Evolutionary conservation across 2,329 filamentous ascomycete species (phyloP).

Genomic region (Trichophyton schoenleinii): DNA sequence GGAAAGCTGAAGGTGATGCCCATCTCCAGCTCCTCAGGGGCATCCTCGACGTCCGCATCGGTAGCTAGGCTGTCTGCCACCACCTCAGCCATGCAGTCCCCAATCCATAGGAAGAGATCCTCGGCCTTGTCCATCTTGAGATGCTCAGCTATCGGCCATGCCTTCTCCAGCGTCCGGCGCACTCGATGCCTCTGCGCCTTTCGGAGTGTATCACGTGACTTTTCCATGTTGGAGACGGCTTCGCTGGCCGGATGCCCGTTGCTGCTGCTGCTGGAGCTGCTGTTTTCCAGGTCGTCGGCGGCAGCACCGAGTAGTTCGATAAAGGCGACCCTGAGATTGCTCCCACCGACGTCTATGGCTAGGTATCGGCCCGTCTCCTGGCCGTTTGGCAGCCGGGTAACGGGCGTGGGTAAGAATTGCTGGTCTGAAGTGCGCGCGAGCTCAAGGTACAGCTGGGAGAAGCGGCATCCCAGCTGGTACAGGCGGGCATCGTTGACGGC

Average conservation of each 20-base stretch:
- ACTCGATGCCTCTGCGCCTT: slow-evolving; percentile 37
- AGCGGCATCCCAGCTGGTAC: slow-evolving; percentile 35
- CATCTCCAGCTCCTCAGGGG: slow-evolving; percentile 37
- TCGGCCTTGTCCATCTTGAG: slow-evolving; percentile 55
- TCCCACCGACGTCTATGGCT: slow-evolving; percentile 46
- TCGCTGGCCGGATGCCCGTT: background rate
- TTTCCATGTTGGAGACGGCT: slow-evolving; percentile 17
- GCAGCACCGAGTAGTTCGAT: slow-evolving; percentile 40
- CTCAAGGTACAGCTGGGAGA: slow-evolving; percentile 33
- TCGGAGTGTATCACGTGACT: slow-evolving; percentile 32
- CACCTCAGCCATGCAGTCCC: slow-evolving; percentile 60
- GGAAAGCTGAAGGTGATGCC: slow-evolving; percentile 40
- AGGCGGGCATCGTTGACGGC: slow-evolving; percentile 30
- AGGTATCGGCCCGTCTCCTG: slow-evolving; percentile 43
- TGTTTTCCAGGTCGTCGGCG: slow-evolving; percentile 19
- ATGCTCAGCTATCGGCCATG: slow-evolving; percentile 44
- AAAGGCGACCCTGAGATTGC: slow-evolving; percentile 44
- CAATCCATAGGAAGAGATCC: slow-evolving; percentile 70
- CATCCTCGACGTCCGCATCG: slow-evolving; percentile 26
- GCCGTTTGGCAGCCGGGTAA: slow-evolving; percentile 37
- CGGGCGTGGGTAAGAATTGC: slow-evolving; percentile 37
- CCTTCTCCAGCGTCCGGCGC: slow-evolving; percentile 36
- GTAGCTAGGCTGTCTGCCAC: slow-evolving; percentile 42
- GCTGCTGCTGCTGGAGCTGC: slow-evolving; percentile 5
- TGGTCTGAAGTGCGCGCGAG: slow-evolving; percentile 34